Base-by-base conservation (phyloP, 306 rosid species). In the Dryas alaskensis region DNA sequence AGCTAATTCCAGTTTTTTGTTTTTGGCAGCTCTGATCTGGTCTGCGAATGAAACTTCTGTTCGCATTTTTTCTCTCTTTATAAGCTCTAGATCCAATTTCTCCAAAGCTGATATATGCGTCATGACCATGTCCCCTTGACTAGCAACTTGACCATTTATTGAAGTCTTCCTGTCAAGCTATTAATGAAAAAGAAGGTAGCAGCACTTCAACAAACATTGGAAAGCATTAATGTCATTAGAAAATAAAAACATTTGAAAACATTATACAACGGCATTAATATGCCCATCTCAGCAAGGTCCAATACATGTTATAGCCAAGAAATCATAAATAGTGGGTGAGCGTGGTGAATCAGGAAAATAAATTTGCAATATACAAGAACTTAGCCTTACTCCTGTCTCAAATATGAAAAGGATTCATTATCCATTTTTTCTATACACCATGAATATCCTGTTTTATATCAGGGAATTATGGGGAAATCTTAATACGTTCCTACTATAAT, bases 11-110 rank as follows among this genome's bases (percentile, higher is more conserved):
- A 62, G 78, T 81, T 62, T 88, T 84, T 76, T 65, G 53, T 63
- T 79, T 77, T 85, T 92, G 39, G 90, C 89, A 72, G 84, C 91
- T 85, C 79, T 84, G 74, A 94, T 92, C 76, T 87, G 97, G 77
- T 94, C 97, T 8, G 96, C 92, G 4, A 94, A 83, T 0, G 99
- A 86, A 64, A 79, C 79, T 80, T 82, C 84, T 76, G 74, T 83
- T 63, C 68, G 82, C 82, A 72, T 39, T 48, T 78, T 85, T 17
- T 86, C 95, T 72, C 76, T 88, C 88, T 80, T 87, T 75, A 89
- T 79, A 60, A 77, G 86, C 75, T 94, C 95, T 65, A 89, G 67
- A 80, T 94, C 91, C 83, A 89, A 73, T 81, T 81, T 86, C 79
- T 81, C 78, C 67, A 72, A 67, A 52, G 77, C 78, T 66, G 90